Conservation (phyloP, 2,329 filamentous ascomycete species). For the Microascus cirrosus region DNA sequence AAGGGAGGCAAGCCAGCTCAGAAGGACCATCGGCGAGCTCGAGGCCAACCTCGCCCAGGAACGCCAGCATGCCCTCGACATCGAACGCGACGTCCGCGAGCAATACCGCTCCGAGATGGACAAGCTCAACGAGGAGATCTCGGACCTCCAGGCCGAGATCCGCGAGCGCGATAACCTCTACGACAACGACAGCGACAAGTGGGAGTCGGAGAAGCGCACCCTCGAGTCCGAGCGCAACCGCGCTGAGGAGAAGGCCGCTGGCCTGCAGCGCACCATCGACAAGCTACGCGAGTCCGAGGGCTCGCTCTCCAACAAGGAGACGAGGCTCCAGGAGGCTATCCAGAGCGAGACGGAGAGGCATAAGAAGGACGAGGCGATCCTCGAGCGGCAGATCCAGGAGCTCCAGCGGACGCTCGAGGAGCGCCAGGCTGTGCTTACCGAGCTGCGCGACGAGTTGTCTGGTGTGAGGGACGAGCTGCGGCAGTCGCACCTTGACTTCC, state of each 20-base stretch:
- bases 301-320: constrained; percentile 55
- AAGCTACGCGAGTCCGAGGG: constrained; percentile 58
- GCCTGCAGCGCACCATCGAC: constrained; percentile 61
- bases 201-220: constrained; percentile 55
- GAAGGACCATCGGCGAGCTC: constrained; percentile 33
- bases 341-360: constrained; percentile 60
- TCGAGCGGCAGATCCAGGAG: constrained; percentile 64
- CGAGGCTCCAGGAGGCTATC: constrained; percentile 55
- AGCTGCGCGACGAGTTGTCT: constrained; percentile 55
- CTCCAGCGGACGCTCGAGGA: constrained; percentile 60
- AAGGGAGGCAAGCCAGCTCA: constrained; percentile 43
- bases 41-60: constrained; percentile 39
- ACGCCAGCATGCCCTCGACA: constrained; percentile 44
- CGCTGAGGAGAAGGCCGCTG: constrained; percentile 55
- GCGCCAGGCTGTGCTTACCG: constrained; percentile 54
- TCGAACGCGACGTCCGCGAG: constrained; percentile 45
- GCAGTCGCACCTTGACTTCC: constrained; percentile 52
- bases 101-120: constrained; percentile 35
- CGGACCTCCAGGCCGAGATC: constrained; percentile 50
- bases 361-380: constrained; percentile 55
- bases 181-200: constrained; percentile 61
- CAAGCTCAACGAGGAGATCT: constrained; percentile 46
- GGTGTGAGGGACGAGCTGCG: constrained; percentile 58
- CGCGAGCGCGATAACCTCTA: constrained; percentile 60
- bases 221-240: constrained; percentile 55